Evolutionary conservation across 2,329 filamentous ascomycete genomes (phyloP), one percentile per base, ranked within the genome.

Genomic region (Alternaria longipes): DNA sequence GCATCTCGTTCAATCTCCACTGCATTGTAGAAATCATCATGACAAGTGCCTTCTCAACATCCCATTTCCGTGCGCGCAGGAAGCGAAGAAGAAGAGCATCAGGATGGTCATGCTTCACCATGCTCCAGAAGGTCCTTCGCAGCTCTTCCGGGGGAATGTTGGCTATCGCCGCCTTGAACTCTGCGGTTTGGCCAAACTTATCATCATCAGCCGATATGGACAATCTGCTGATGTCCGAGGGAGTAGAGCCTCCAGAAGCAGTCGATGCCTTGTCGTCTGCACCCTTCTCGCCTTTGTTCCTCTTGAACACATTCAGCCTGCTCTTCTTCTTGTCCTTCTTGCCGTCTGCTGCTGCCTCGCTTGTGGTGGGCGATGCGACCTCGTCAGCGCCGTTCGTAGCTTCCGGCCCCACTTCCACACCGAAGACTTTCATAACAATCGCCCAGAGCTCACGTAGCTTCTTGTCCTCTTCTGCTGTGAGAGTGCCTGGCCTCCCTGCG

Each of bases 21-120:
- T 92, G 91, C 87, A 98, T 92, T 0, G 95, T 97, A 3, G 93
- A 93, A 44, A 99, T 86, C 78, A 97, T 82, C 95, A 99, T 99
- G 67, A 97, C 86, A 26, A 98, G 84, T 4, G 95, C 95, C 76
- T 93, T 93, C 53, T 97, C 90, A 18, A 97, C 89, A 74, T 99
- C 93, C 95, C 95, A 99, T 80, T 80, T 81, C 34, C 80, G 67
- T 47, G 81, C 72, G 70, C 81, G 71, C 67, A 80, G 86, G 77
- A 92, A 79, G 50, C 77, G 68, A 61, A 81, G 68, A 24, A 87
- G 89, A 59, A 89, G 86, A 68, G 90, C 91, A 80, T 99, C 95
- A 0, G 95, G 95, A 75, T 98, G 89, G 74, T 99, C 95, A 72
- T 95, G 90, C 83, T 98, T 99, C 60, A 94, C 87, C 93, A 97